Base-by-base conservation (phyloP, 2,329 filamentous ascomycete genomes). In the Waltergamsia citrina region DNA sequence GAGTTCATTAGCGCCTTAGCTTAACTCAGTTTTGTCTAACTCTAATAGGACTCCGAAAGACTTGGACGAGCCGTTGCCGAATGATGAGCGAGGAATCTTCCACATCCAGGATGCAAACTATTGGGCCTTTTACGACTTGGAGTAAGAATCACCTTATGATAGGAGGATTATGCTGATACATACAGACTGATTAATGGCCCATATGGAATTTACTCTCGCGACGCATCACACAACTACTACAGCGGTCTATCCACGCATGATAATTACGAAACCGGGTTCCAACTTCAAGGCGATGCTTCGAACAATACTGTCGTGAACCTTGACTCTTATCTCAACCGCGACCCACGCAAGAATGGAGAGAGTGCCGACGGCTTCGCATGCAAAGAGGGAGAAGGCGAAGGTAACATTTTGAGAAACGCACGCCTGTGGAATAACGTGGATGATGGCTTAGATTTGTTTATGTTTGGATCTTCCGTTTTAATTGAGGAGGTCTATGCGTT, bases 391-490 rank as follows among this genome's bases (percentile, higher is more conserved):
- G 51, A 46, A 6, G 63, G 63, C 11, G 54, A 55, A 32, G 63
- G 63, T n/a, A 67, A 67, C 38, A 42, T 60, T 3, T 39, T 67
- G 15, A 56, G 56, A 33, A 60, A 59, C 12, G 57, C 60, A 1
- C 52, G 63, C 15, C 52, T 67, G 5, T 67, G 62, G 62, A 56
- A 67, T 39, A 67, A 67, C 27, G 63, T 66, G 16, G 63, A 67
- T 35, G 63, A 67, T 38, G 63, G 63, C 2, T 48, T 67, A 5
- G 63, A 67, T 41, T 46, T 67, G 1, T 66, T 43, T 32, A 45
- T 46, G 48, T 66, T 65, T 41, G 54, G 49, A 23, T 59, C 53
- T 10, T 45, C 53, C 7, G 52, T 65, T 15, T 60, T 56, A 2
- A 47, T 67, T 20, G 52, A 62, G 32, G 60, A 65, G 37, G 57